Evolutionary conservation across 192 early-diverging fungal genomes (phyloP), one percentile per base, ranked within the genome.

Genomic region (Borealophlyctis nickersoniae): DNA sequence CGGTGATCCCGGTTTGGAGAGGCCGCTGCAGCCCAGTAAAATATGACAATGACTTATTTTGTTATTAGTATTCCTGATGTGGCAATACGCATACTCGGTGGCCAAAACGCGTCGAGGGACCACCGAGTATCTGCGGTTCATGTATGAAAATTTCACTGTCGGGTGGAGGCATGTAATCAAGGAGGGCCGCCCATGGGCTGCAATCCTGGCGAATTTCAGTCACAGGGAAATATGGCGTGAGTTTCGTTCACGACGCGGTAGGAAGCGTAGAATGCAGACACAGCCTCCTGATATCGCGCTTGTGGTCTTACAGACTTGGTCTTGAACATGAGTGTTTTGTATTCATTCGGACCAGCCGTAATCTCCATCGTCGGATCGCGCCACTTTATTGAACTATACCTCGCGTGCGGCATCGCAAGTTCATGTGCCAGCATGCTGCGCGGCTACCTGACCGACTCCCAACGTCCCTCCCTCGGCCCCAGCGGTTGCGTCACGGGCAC

Each of bases 251-350:
- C 7, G 7, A 19, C 39, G 19, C 19, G 9, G 39, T 45, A n/a
- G n/a, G n/a, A n/a, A n/a, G n/a, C 39, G 19, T 45, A 13, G 39
- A 45, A 45, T 13, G 9, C 9, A 7, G 7, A 45, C 39, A 13
- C 9, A 19, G 39, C 39, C 39, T 19, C 39, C 7, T 45, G 9
- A 13, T 7, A 45, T 45, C n/a, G n/a, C n/a, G n/a, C 19, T 45
- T 19, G 19, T 45, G 9, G 19, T 45, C 19, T 19, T 19, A 19
- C 19, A 67, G 65, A 62, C 36, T 13, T 67, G 28, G 13, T 28
- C 0, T 11, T 61, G 22, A 78, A 78, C 67, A 78, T 78, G 76
- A 69, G 71, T 52, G 76, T 74, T n/a, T 52, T 78, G 14, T 58
- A 73, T 58, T 55, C 45, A n/a, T 78, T 78, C 54, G 72, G 55